These are phyloP conservation scores for Solanum hybrid DNA, from an alignment of 305 asterid genomes.

Conservation along the genomic window DNA sequence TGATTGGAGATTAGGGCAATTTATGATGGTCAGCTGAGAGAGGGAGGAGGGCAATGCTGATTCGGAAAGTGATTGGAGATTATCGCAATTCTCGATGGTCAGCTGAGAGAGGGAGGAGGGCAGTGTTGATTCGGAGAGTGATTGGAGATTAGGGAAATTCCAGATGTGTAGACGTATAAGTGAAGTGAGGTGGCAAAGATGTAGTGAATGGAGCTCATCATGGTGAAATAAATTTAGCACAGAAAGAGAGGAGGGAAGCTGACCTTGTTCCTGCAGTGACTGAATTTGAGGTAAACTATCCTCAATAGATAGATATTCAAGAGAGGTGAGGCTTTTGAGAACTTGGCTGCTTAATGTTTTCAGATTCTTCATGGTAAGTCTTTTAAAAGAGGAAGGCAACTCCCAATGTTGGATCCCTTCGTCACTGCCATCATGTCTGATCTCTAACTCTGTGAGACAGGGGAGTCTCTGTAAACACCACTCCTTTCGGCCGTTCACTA, in stretches of 20 bases:
- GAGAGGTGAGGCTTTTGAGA: no score
- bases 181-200: neutral
- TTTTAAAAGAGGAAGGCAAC: no score
- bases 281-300: neutral
- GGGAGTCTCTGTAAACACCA: no score
- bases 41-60: neutral
- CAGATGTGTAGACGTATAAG: accelerated
- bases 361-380: no score
- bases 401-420: no score
- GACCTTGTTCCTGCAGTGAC: neutral
- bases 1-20: neutral
- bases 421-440: no score
- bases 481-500: no score
- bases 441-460: no score
- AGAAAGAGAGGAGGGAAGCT: neutral
- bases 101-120: neutral
- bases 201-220: neutral
- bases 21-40: accelerated
- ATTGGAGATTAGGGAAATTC: neutral
- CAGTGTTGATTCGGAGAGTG: neutral
- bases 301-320: neutral
- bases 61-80: neutral
- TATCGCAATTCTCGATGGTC: accelerated
- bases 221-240: accelerated
- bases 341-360: no score